Percentiles rank a stretch among this genome's conserved stretches.
Evolutionary conservation across 768 basidiomycete genomes (phyloP).

Genomic region (Trametes cingulata): DNA sequence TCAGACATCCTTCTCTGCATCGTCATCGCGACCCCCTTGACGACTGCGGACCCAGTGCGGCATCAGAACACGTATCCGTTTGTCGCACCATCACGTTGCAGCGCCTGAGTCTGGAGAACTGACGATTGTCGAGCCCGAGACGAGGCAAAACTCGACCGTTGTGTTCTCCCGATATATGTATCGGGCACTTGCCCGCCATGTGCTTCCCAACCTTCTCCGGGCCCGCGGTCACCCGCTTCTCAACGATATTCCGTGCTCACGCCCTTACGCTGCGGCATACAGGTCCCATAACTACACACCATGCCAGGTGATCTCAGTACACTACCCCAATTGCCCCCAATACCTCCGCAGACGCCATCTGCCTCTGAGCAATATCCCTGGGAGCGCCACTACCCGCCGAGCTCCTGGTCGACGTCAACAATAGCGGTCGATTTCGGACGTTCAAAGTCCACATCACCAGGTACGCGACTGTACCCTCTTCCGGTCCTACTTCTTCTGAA

Average conservation of each 20-base stretch:
- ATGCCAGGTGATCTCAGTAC: not conserved
- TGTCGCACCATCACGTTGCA: constrained; percentile 7
- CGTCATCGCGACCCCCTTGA: constrained; percentile 22
- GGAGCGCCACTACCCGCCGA: constrained; percentile 10
- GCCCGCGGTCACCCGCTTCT: not conserved
- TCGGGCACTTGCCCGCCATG: not conserved
- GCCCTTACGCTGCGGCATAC: not conserved
- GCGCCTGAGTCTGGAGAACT: constrained; percentile 5
- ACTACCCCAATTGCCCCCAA: constrained; percentile 4
- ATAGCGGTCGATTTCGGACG: not conserved
- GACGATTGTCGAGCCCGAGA: constrained; percentile 20
- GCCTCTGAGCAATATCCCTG: constrained; percentile 1
- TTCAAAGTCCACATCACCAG: constrained; percentile 10
- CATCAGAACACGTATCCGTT: constrained; percentile 16
- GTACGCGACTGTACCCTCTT: not conserved
- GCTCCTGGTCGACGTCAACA: not conserved
- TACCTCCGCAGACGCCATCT: constrained; percentile 10
- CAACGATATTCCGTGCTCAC: not conserved
- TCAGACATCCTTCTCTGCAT: constrained; percentile 8
- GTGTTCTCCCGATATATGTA: constrained; percentile 8
- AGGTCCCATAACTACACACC: not conserved
- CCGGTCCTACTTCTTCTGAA: not conserved
- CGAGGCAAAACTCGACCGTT: constrained; percentile 19
- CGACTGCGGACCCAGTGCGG: constrained; percentile 4
- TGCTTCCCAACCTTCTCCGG: constrained; percentile 11